Evolutionary conservation across 108 stramenopile genomes (phyloP).

Genomic region (Nannochloropsis salina): DNA sequence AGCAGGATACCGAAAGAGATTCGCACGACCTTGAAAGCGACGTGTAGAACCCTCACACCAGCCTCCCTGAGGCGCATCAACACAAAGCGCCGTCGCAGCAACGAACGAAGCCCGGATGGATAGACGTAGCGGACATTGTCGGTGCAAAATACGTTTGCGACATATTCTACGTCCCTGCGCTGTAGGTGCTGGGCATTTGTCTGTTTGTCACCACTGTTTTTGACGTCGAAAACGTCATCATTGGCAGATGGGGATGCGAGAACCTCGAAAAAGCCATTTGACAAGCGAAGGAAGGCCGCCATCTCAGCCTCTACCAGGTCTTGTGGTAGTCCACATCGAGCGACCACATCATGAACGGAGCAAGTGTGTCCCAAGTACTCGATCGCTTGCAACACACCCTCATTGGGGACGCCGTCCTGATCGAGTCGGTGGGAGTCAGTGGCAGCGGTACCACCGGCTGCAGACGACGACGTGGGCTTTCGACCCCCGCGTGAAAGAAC

Average conservation of each 20-base stretch:
- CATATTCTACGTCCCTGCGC: background rate
- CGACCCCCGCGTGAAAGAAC: no score
- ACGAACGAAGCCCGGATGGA: background rate
- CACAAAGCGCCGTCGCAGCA: background rate
- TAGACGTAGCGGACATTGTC: slow-evolving; percentile 10
- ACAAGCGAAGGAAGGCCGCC: background rate
- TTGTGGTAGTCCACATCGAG: background rate
- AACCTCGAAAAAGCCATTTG: background rate
- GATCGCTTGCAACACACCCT: background rate
- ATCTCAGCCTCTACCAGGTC: background rate
- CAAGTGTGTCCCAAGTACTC: background rate
- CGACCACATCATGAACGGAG: background rate
- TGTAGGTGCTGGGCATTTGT: background rate
- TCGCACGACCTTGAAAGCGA: background rate
- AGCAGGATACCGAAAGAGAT: background rate
- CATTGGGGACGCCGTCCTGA: background rate
- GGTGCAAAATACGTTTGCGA: background rate
- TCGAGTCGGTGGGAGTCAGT: background rate
- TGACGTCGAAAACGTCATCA: background rate
- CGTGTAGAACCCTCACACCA: background rate
- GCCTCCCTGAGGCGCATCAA: background rate
- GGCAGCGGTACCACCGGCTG: background rate
- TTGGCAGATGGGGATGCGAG: background rate
- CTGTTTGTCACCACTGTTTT: background rate
- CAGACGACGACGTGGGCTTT: no score